Evolutionary conservation across 2,329 filamentous ascomycete genomes (phyloP).

Genomic region (Aspergillus udagawae): DNA sequence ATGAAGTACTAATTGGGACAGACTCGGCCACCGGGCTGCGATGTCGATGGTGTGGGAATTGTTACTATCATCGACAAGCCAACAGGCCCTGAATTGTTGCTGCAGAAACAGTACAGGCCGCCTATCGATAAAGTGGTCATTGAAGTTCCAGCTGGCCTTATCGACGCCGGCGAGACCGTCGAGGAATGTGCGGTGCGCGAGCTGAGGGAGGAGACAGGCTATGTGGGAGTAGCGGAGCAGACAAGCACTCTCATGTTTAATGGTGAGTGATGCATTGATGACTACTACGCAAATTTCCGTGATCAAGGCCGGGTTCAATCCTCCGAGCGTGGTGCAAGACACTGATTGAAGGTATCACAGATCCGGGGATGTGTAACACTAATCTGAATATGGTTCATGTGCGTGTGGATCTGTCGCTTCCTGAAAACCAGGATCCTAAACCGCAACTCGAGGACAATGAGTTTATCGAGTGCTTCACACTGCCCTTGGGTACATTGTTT

Average conservation of each 20-base stretch:
- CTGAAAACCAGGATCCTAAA: slow-evolving; percentile 65
- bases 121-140: slow-evolving; percentile 56
- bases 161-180: slow-evolving; percentile 55
- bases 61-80: slow-evolving; percentile 55
- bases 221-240: slow-evolving; percentile 48
- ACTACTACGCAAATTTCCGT: background rate
- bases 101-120: slow-evolving; percentile 59
- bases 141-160: slow-evolving; percentile 58
- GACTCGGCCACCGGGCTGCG: slow-evolving; percentile 49
- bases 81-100: slow-evolving; percentile 47
- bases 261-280: slow-evolving; percentile 27
- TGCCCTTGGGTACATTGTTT: slow-evolving; percentile 62
- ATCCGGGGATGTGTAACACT: slow-evolving; percentile 48
- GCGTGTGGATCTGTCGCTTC: slow-evolving; percentile 63
- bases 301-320: background rate
- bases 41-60: slow-evolving; percentile 55
- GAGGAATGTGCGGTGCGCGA: slow-evolving; percentile 56
- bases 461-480: slow-evolving; percentile 74
- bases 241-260: slow-evolving; percentile 44
- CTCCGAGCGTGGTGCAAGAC: background rate
- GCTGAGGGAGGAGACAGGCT: slow-evolving; percentile 60
- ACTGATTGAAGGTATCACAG: slow-evolving; percentile 20
- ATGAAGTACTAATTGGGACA: slow-evolving; percentile 9
- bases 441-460: slow-evolving; percentile 73
- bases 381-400: slow-evolving; percentile 62